Base-by-base conservation (phyloP, 2,329 filamentous ascomycete species). In the Beauveria sp. region DNA sequence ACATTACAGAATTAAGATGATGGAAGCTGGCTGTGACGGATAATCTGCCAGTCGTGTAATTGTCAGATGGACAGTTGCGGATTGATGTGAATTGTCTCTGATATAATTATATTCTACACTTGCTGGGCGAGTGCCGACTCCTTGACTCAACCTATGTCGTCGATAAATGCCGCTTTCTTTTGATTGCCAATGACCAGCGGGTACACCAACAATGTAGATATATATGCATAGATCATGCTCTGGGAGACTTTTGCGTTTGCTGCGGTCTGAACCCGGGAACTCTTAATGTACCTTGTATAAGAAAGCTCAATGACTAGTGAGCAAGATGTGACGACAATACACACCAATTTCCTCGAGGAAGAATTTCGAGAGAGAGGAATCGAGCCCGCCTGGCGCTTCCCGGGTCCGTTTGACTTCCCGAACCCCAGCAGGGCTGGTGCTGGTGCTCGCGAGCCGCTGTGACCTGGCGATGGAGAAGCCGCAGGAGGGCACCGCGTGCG, bases 381-480 rank as follows among this genome's bases (percentile, higher is more conserved):
- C 2, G 3, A 8, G 47, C 70, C 76, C 4, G 69, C 65, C 59
- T 75, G 70, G 68, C 67, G 70, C 5, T 77, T 76, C 64, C 59
- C 34, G 2, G 67, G 67, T 0, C 66, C 67, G 3, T 70, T 66
- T 10, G 52, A 30, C 0, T 63, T 65, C 3, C 62, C 65, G 55
- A 16, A 9, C 16, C 41, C 77, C 73, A 5, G 63, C 63, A 2
- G 72, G 70, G 26, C 76, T 75, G 8, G 66, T 77, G 44, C 63
- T 77, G 55, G 76, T 74, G 63, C 63, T 76, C 3, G 69, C 70
- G 16, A 75, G 73, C 46, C 61, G 67, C 3, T 69, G 71, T 6
- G 77, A 79, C 54, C 77, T 76, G 12, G 72, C 77, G 12, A 79
- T 76, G 6, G 59, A 44, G 26, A 58, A 70, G 14, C 69, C 66